These are phyloP conservation scores for Flaveria trinervia DNA, from an alignment of 129 eudicot genomes.

Conservation along the genomic window DNA sequence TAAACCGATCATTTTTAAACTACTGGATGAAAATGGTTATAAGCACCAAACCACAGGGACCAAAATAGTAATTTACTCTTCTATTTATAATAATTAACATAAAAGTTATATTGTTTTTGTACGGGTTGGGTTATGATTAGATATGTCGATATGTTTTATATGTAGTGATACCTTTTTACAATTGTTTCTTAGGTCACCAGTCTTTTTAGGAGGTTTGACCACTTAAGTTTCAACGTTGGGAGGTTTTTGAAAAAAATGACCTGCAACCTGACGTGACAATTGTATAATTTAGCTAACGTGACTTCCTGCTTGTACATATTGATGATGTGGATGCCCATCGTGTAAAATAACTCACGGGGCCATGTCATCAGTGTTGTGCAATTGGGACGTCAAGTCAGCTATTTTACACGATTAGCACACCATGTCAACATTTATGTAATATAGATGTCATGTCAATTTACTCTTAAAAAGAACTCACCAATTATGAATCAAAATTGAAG, in stretches of 20 bases:
- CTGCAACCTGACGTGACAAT: neutral
- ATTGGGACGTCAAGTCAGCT: neutral
- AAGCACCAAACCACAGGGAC: no score
- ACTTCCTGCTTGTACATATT: neutral
- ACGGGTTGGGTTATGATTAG: neutral
- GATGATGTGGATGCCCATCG: constrained; percentile 2
- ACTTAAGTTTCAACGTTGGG: neutral
- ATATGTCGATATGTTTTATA: no score
- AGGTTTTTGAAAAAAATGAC: neutral
- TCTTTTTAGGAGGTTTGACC: neutral
- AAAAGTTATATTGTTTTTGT: neutral
- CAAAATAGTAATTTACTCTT: neutral
- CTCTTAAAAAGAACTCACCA: neutral
- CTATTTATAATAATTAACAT: neutral
- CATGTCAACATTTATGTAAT: neutral
- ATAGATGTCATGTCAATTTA: neutral
- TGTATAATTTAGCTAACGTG: neutral
- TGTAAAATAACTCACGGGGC: neutral
- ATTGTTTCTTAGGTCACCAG: neutral
- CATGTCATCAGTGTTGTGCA: neutral
- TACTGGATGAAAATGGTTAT: no score
- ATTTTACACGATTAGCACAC: neutral
- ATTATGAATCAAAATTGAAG: neutral
- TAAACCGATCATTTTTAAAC: no score
- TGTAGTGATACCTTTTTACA: no score